Percentiles rank a stretch among this genome's conserved stretches.
These are phyloP conservation scores for Epichloe scottii DNA, from an alignment of 2,329 filamentous ascomycete genomes.

Conservation along the genomic window DNA sequence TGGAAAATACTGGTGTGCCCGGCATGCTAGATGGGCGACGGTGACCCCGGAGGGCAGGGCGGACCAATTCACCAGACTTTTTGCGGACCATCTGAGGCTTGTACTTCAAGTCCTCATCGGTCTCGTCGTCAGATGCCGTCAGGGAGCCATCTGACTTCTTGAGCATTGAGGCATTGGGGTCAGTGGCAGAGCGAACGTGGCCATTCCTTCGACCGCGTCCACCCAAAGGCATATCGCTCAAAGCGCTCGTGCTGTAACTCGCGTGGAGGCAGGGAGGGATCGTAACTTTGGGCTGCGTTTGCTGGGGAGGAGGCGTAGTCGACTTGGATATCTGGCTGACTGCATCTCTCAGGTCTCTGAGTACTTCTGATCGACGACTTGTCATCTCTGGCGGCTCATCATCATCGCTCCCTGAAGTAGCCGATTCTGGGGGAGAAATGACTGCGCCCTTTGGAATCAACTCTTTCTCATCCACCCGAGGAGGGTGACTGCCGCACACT, in stretches of 20 bases:
- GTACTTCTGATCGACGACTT: constrained; percentile 36
- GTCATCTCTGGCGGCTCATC: constrained; percentile 44
- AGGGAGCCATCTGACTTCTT: constrained; percentile 37
- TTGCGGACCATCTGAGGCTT: constrained; percentile 95
- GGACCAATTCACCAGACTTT: constrained; percentile 93
- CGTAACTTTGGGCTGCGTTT: constrained; percentile 19
- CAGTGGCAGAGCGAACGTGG: constrained; percentile 44
- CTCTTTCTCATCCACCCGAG: constrained; percentile 54
- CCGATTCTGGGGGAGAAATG: constrained; percentile 83
- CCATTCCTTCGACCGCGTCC: constrained; percentile 25
- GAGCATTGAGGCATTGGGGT: constrained; percentile 34
- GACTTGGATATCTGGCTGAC: constrained; percentile 60
- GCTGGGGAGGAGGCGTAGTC: constrained; percentile 37
- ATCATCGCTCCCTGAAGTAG: constrained; percentile 71
- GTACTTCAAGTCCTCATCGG: constrained; percentile 41
- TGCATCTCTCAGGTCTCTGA: constrained; percentile 66
- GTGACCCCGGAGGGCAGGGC: constrained; percentile 71
- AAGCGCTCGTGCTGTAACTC: constrained; percentile 33
- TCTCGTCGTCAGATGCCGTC: constrained; percentile 49
- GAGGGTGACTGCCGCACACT: constrained; percentile 78
- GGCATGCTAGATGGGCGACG: constrained; percentile 91
- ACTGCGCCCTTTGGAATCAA: constrained; percentile 70
- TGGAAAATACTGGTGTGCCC: constrained; percentile 87
- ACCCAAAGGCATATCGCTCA: constrained; percentile 29
- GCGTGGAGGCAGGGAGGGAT: constrained; percentile 23